Base-by-base conservation (phyloP, 202 grass and related monocot species). In the Elaeis oleifera region DNA sequence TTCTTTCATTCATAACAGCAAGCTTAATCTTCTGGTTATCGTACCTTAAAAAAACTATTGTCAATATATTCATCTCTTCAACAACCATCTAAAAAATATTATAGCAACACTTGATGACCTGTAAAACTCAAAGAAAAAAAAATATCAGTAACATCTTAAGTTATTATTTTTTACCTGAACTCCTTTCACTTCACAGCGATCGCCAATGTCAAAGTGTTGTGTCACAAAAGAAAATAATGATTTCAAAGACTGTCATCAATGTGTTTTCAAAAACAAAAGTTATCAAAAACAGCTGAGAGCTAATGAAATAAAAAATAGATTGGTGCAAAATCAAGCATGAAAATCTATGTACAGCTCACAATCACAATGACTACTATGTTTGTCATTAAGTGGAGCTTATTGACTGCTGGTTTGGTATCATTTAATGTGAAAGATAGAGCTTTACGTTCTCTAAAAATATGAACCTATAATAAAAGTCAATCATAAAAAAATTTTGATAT, bases 21-120 rank as follows among this genome's bases (percentile, higher is more conserved):
- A 55, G 19, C 17, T 55, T 55, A 55, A 55, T 55, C 6, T 55
- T 55, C 53, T 55, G 53, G 53, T 55, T 55, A 19, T 55, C 53
- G 0, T 21, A 55, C 21, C 18, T 23, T 55, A 55, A 5, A 11
- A n/a, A 55, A 55, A 55, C 19, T 13, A 19, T 55, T 13, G 90
- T 82, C 80, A 90, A 74, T 20, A 96, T 96, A 53, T 96, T 90
- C 90, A 96, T 90, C 76, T 96, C 90, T 71, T 96, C 90, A 44
- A 96, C 90, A 21, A 90, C 50, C 63, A 85, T 9, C 90, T 96
- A 73, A 59, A 76, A 72, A 65, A 23, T 26, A 61, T 32, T 16
- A 5, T 21, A 24, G 16, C 25, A 70, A 48, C 48, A 16, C 4
- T 5, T 51, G 11, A 11, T 44, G 9, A 44, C 36, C 3, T 50